phyloP scores from a whole-genome alignment of 2,329 filamentous ascomycete genomes.

The Mycosphaerella sp. region DNA sequence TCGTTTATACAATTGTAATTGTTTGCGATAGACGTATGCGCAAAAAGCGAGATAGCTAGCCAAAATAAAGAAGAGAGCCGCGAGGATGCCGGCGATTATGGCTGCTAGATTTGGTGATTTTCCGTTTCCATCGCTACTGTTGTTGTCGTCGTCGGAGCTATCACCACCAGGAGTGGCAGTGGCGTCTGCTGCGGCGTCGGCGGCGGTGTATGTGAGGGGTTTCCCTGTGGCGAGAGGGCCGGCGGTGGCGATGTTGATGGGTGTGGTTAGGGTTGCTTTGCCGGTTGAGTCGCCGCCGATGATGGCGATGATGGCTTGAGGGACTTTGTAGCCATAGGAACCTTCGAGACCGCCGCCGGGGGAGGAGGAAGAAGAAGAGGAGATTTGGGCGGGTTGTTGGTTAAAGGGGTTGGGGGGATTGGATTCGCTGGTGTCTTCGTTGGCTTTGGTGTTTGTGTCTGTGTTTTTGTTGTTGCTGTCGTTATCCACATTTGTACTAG shows the following conservation, averaged over 20 bases:
- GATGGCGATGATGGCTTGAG: constrained; percentile 53
- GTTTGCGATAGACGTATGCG: constrained; percentile 65
- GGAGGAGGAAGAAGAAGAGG: constrained; percentile 35
- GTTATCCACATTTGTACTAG: constrained; percentile 33
- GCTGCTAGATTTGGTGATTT: constrained; percentile 14
- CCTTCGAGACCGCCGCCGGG: constrained; percentile 47
- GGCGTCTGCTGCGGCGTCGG: constrained; percentile 38
- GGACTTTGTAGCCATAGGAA: constrained; percentile 62
- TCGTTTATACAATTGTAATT: constrained; percentile 61
- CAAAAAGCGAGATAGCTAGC: constrained; percentile 64
- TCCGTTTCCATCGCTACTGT: too few relatives aligned
- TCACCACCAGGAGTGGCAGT: constrained; percentile 39
- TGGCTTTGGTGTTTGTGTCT: constrained; percentile 5
- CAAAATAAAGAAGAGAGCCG: constrained; percentile 56
- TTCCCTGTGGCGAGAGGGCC: constrained; percentile 66
- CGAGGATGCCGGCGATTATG: constrained; percentile 52
- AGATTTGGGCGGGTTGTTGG: constrained; percentile 47
- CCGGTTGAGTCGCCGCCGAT: constrained; percentile 63
- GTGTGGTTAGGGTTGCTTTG: constrained; percentile 62
- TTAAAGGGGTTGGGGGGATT: constrained; percentile 34
- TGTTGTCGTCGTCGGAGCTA: constrained; percentile 24
- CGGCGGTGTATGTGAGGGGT: constrained; percentile 60
- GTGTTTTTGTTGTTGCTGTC: constrained; percentile 9
- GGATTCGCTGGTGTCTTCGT: constrained; percentile 2
- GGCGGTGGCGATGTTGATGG: constrained; percentile 55